These are phyloP conservation scores for Fistulinella staudtii DNA, from an alignment of 1,284 basidiomycete species.

Conservation along the genomic window DNA sequence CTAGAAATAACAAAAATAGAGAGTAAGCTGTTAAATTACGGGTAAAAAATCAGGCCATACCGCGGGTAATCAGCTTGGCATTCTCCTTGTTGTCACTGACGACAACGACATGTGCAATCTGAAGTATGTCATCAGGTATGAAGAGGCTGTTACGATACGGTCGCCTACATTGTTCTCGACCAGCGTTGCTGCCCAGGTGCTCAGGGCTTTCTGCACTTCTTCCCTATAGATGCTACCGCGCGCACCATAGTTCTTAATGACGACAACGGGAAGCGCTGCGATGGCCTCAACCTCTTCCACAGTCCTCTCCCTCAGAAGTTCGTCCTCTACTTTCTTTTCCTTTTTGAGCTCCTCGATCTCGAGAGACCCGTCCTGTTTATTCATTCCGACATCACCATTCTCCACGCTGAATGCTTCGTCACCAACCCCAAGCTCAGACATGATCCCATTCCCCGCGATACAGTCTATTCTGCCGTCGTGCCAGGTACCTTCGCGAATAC, in stretches of 20 bases:
- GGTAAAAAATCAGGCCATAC: constrained; percentile 32
- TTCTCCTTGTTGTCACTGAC: constrained; percentile 89
- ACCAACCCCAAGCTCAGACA: constrained; percentile 79
- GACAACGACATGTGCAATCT: constrained; percentile 90
- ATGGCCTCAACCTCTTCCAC: constrained; percentile 48
- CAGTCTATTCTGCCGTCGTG: constrained; percentile 81
- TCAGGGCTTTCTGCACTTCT: constrained; percentile 72
- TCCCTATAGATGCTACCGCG: constrained; percentile 64
- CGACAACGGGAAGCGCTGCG: constrained; percentile 75
- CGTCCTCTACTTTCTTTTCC: constrained; percentile 27
- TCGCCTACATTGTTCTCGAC: constrained; percentile 67
- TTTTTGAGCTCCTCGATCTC: constrained; percentile 18
- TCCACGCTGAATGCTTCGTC: constrained; percentile 52
- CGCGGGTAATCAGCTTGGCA: constrained; percentile 78
- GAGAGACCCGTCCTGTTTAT: constrained; percentile 8
- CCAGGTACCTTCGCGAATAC: constrained; percentile 60
- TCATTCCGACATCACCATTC: constrained; percentile 30
- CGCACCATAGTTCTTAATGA: constrained; percentile 74
- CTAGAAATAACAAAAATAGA: constrained; percentile 35
- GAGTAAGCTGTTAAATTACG: background rate
- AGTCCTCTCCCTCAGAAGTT: constrained; percentile 33
- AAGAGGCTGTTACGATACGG: background rate
- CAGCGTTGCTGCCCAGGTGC: constrained; percentile 83
- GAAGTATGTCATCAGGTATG: background rate
- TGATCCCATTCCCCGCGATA: constrained; percentile 77